Conservation (phyloP, 331 rosid species). For the Quercus phellos region DNA sequence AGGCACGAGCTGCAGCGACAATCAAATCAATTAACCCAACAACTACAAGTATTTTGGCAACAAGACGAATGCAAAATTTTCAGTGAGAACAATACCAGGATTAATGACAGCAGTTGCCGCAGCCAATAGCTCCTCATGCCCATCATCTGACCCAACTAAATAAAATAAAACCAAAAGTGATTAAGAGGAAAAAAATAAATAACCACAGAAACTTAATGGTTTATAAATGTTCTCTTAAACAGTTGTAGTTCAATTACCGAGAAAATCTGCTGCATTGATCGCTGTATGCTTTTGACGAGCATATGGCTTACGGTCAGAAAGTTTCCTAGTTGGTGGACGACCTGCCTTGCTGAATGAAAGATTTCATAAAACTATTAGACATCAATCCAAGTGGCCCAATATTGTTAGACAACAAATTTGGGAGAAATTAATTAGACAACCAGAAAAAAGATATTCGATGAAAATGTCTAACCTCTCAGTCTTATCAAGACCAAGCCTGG, state of each 20-base stretch:
- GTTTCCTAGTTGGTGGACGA: constrained; percentile 91
- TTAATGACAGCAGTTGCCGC: constrained; percentile 70
- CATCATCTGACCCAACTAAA: constrained; percentile 83
- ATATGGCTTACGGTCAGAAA: constrained; percentile 81
- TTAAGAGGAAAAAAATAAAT: constrained; percentile 10
- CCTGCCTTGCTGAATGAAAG: constrained; percentile 76
- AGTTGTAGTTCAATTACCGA: constrained; percentile 40
- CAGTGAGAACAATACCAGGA: constrained; percentile 47
- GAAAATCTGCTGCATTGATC: constrained; percentile 63
- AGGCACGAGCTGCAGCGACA: constrained; percentile 52
- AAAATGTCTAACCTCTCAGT: constrained; percentile 60
- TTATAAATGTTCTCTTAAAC: background rate
- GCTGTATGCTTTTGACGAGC: constrained; percentile 78
- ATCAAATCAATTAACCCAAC: constrained; percentile 31
- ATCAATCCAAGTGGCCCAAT: constrained; percentile 19
- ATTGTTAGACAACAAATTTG: background rate
- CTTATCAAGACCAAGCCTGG: constrained; percentile 68
- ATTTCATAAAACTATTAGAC: constrained; percentile 36
- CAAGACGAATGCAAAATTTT: constrained; percentile 2
- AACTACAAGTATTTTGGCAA: constrained; percentile 18
- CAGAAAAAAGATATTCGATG: background rate
- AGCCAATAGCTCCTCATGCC: constrained; percentile 77
- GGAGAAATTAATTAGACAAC: constrained; percentile 12
- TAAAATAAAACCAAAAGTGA: constrained; percentile 31
- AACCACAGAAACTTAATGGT: background rate